Conservation (phyloP, 163 green algal genomes). For the Scenedesmus sp. region DNA sequence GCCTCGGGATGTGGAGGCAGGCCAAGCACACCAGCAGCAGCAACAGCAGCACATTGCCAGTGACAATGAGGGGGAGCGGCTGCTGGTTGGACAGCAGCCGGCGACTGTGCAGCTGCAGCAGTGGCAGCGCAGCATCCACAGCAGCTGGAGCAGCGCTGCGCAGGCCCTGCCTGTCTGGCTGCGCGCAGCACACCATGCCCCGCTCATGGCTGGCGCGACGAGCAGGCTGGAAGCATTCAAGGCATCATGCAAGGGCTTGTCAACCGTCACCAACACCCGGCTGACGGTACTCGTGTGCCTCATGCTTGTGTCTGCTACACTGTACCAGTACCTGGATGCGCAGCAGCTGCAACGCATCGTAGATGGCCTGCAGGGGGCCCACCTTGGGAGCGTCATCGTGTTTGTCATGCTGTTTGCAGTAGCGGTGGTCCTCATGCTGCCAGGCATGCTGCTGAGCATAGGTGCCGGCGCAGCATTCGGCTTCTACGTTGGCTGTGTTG, state of each 20-base stretch:
- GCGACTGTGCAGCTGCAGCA: background rate
- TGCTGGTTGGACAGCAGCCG: background rate
- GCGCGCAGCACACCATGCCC: background rate
- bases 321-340: background rate
- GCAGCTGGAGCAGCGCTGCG: background rate
- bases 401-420: conserved; percentile 32
- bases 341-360: conserved; percentile 34
- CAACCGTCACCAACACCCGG: background rate
- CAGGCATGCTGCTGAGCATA: conserved; percentile 47
- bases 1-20: background rate
- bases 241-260: conserved; percentile 4
- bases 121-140: background rate
- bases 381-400: conserved; percentile 8
- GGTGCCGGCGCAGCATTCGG: conserved; percentile 42
- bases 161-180: background rate
- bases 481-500: conserved; percentile 1
- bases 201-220: background rate
- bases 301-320: conserved; percentile 14
- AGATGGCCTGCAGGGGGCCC: background rate
- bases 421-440: conserved; percentile 46
- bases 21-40: background rate
- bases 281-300: conserved; percentile 22
- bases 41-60: background rate
- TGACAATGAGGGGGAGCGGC: conserved; percentile 1
- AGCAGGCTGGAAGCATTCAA: background rate